A percentile compares a stretch with the other conserved stretches of the same genome.
phyloP scores from a whole-genome alignment of 2,329 filamentous ascomycete species.

The Fragosphaeria purpurea region DNA sequence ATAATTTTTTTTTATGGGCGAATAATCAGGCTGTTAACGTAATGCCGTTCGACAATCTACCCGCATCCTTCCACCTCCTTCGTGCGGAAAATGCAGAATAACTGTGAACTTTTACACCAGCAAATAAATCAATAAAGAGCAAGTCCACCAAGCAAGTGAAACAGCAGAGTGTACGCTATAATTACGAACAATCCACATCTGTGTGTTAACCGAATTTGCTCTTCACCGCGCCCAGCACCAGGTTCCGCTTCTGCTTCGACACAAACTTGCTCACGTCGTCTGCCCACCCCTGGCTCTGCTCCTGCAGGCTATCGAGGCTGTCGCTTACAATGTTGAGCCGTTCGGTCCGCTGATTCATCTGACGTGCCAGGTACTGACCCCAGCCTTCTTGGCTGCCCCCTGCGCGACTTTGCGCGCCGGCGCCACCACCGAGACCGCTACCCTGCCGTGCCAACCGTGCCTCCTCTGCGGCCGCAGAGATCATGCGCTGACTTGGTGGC shows the following conservation, averaged over 20 bases:
- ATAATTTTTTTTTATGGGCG: no score
- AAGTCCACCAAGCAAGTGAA: no score
- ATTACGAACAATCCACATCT: no score
- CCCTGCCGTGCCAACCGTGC: conserved; percentile 45
- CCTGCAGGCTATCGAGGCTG: conserved; percentile 70
- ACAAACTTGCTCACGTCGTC: conserved; percentile 84
- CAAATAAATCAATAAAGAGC: no score
- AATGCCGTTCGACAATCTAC: no score
- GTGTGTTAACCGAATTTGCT: conserved; percentile 37
- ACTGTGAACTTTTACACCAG: no score
- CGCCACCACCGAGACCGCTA: conserved; percentile 23
- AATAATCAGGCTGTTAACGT: no score
- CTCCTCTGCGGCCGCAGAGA: conserved; percentile 68
- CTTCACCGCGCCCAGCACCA: conserved; percentile 61
- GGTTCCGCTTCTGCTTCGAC: conserved; percentile 74
- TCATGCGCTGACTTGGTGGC: conserved; percentile 79
- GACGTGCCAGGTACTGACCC: conserved; percentile 73
- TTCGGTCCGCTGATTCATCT: conserved; percentile 85
- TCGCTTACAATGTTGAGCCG: conserved; percentile 75
- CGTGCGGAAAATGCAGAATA: no score
- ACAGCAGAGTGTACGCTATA: no score
- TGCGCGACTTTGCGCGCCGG: conserved; percentile 13
- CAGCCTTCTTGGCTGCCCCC: conserved; percentile 46
- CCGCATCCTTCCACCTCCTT: no score
- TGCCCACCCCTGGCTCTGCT: conserved; percentile 74